Conservation (phyloP, 768 basidiomycete genomes). For the Chalciporus pseudorubinellus region DNA sequence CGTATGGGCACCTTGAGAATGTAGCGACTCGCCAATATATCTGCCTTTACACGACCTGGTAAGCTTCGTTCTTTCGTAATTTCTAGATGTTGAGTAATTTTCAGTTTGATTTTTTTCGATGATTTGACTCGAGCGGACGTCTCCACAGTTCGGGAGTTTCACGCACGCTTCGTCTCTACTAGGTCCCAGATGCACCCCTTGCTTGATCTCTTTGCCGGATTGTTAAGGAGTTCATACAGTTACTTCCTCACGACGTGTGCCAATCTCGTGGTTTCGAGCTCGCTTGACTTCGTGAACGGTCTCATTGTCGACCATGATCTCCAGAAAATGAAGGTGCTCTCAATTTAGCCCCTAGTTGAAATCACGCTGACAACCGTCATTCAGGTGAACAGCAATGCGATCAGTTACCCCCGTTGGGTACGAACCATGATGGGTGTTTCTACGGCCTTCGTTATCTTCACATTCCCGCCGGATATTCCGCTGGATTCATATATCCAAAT, state of each 20-base stretch:
- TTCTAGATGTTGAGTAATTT: not conserved
- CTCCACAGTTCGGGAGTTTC: conserved; percentile 3
- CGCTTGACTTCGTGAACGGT: conserved; percentile 1
- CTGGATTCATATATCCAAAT: conserved; percentile 5
- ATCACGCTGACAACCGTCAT: not conserved
- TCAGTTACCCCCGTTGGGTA: conserved; percentile 4
- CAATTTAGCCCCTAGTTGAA: not conserved
- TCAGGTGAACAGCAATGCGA: not conserved
- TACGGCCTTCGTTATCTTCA: conserved; percentile 4
- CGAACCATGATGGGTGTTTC: conserved; percentile 7
- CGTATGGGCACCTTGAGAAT: conserved; percentile 2
- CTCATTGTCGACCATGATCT: conserved; percentile 3
- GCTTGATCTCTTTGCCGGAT: not conserved
- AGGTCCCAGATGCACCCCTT: not conserved
- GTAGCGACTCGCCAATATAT: conserved; percentile 2
- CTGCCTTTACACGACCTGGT: conserved; percentile 5
- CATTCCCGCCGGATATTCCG: conserved; percentile 5
- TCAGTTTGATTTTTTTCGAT: conserved; percentile 5
- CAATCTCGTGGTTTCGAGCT: conserved; percentile 5
- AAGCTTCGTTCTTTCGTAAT: not conserved
- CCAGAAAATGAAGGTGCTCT: not conserved
- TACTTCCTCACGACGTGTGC: conserved; percentile 3
- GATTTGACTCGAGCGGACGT: conserved; percentile 5
- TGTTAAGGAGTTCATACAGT: not conserved
- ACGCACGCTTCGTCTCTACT: not conserved